Evolutionary conservation across 768 basidiomycete species (phyloP), one percentile per base, ranked within the genome.

Genomic region (Chiua virens): DNA sequence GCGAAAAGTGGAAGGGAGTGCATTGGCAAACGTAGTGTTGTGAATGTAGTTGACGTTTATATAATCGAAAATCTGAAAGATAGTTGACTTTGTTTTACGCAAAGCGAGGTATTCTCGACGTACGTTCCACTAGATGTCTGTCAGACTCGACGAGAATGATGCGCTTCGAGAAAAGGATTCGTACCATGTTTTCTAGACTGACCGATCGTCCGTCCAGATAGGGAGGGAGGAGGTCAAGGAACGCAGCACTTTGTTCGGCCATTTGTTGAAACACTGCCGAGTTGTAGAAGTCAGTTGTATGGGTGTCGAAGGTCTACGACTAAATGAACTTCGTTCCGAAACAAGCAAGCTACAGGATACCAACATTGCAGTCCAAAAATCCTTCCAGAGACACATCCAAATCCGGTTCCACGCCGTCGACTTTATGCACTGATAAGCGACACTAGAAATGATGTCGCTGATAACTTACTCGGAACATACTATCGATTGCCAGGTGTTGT

Each of bases 41-140:
- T 91, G 86, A 44, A 86, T 84, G 40, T 59, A 75, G 57, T 86
- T 76, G 45, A 89, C 85, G 61, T 87, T 88, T 76, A 89, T 82
- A 56, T 79, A 89, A 58, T 88, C 85, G 61, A 70, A 88, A 45
- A 87, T 77, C 84, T 86, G 50, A 40, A 21, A 7, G 14, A 47
- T 37, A 13, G 40, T 3, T 39, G 39, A 36, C 35, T 30, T 41
- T 21, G 35, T 15, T 40, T 18, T 28, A 48, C 4, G 7, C 10
- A 40, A 39, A 32, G 35, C 8, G 25, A 34, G 11, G 23, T 41
- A 37, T 27, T 18, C 28, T 18, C 11, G 17, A 57, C 74, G 22
- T 62, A 79, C 78, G 55, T 79, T 79, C 73, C 75, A 79, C 78
- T 79, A 22, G 9, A 50, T 39, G 25, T 40, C 38, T 4, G 47